Evolutionary conservation across 2,329 filamentous ascomycete species (phyloP).

Genomic region (Rhinocladiella similis): DNA sequence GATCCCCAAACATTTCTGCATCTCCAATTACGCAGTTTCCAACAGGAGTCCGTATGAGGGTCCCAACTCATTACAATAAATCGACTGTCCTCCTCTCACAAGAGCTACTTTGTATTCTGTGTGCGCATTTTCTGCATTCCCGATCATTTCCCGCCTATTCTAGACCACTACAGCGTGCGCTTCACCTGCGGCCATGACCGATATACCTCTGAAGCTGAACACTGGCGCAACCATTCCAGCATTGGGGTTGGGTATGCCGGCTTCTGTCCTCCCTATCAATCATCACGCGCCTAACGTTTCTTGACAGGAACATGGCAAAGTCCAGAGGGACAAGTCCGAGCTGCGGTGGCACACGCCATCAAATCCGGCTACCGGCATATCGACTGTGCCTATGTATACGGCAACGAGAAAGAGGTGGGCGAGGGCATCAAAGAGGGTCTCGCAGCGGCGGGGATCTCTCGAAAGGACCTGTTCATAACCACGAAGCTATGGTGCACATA

Average conservation of each 20-base stretch:
- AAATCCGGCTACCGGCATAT: constrained; percentile 40
- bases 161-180: not conserved
- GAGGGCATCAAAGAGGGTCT: constrained; percentile 52
- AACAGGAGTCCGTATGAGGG: no score
- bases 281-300: constrained; percentile 3
- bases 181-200: constrained; percentile 22
- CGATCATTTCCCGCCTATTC: not conserved
- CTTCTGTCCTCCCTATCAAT: not conserved
- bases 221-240: constrained; percentile 50
- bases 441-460: constrained; percentile 63
- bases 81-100: no score
- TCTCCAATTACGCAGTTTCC: not conserved
- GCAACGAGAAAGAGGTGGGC: constrained; percentile 68
- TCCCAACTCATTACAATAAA: no score
- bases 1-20: not conserved
- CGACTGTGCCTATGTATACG: constrained; percentile 47
- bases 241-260: constrained; percentile 45
- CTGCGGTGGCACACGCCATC: constrained; percentile 48
- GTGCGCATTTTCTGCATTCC: not conserved
- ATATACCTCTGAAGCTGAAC: constrained; percentile 44
- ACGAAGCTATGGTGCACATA: constrained; percentile 70
- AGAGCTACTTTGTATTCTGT: no score
- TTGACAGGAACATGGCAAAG: constrained; percentile 54
- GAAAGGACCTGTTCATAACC: constrained; percentile 66
- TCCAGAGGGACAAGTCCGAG: constrained; percentile 47